Evolutionary conservation across 2,329 filamentous ascomycete genomes (phyloP), one percentile per base, ranked within the genome.

Genomic region (Phialocephala sp.): DNA sequence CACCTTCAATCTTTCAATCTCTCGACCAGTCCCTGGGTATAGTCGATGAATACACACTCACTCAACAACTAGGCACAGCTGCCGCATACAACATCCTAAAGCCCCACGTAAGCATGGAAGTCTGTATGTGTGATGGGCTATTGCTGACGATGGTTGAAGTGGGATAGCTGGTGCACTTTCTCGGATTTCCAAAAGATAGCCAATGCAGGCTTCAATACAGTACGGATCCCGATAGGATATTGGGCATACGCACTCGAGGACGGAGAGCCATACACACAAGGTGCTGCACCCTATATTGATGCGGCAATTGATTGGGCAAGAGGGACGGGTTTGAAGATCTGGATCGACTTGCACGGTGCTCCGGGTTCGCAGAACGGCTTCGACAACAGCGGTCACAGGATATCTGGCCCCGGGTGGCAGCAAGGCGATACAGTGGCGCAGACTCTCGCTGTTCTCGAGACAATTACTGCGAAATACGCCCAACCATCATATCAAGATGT

Each of bases 351-450:
- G 8, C 86, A 88, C 72, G 85, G 84, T 39, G 83, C 82, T 2
- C 85, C 83, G 15, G 81, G 82, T 47, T 83, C 80, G 1, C 86
- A 88, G 70, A 88, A 88, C 67, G 86, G 87, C 11, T 88, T 85
- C 72, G 87, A 89, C 74, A 88, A 89, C 75, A 86, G 83, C 47
- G 87, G 87, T 2, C 82, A 84, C 64, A 78, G 78, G 69, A 79
- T 78, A 59, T 70, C 68, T 59, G 80, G 64, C 18, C 80, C 79
- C 67, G 74, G 75, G 4, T 86, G 82, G 80, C 80, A 80, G 66
- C 74, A 77, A 37, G 83, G 81, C 36, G 76, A 82, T 66, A 84
- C 80, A 0, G 78, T 84, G 8, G 66, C 77, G n/a, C 78, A 81
- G 57, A 87, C 85, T 0, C 76, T 90, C 12, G 73, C 79, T 27